Evolutionary conservation across 2,329 filamentous ascomycete species (phyloP).

Genomic region (Pseudogymnoascus sp.): DNA sequence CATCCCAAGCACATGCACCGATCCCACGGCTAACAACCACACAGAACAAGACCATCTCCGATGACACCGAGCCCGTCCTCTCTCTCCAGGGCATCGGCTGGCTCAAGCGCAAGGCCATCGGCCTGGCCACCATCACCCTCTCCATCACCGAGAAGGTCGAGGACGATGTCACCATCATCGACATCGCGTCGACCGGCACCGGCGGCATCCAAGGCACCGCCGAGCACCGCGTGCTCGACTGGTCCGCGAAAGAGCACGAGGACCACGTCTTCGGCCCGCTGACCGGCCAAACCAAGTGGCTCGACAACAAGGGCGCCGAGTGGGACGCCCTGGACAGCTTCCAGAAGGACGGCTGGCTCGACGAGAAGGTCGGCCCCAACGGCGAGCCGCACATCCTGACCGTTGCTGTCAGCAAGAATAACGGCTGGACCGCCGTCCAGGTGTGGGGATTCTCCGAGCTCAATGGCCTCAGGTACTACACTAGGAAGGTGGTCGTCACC

Average conservation of each 20-base stretch:
- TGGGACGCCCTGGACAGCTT: conserved; percentile 34
- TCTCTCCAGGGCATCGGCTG: conserved; percentile 49
- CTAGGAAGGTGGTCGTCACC: conserved; percentile 31
- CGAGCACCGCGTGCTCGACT: conserved; percentile 50
- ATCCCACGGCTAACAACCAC: conserved; percentile 2
- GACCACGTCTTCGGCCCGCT: conserved; percentile 58
- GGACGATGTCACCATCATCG: conserved; percentile 39
- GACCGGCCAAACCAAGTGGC: conserved; percentile 38
- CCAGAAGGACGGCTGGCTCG: conserved; percentile 40
- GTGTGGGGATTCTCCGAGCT: conserved; percentile 39
- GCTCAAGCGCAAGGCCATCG: conserved; percentile 51
- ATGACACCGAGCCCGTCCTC: conserved; percentile 49
- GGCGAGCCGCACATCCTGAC: conserved; percentile 40
- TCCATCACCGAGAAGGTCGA: conserved; percentile 32
- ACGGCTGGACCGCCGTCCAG: conserved; percentile 48
- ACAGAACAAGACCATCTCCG: conserved; percentile 53
- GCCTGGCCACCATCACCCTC: conserved; percentile 48
- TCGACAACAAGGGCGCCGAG: conserved; percentile 28
- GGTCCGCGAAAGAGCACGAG: conserved; percentile 41
- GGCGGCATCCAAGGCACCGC: conserved; percentile 51
- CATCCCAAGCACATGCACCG: background rate
- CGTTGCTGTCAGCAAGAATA: conserved; percentile 38
- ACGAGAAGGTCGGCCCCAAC: conserved; percentile 32
- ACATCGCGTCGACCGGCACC: conserved; percentile 53
- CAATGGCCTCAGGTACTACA: conserved; percentile 32